Conservation (phyloP, 352 stramenopile species). For the Pythium insidiosum region DNA sequence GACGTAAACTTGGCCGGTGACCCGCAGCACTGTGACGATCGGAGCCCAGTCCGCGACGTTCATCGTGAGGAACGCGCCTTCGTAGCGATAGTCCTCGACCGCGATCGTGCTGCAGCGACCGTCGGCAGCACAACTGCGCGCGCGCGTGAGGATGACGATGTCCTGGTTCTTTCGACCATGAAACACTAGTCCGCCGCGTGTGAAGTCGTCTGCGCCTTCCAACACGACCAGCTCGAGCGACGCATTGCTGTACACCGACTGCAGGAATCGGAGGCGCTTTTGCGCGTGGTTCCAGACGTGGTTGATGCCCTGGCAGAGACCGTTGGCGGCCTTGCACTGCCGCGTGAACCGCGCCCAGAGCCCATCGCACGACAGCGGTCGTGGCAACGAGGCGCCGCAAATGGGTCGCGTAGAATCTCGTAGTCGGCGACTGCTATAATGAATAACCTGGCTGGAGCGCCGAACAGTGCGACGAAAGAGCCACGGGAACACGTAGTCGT, state of each 20-base stretch:
- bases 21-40: slow-evolving; percentile 15
- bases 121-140: slow-evolving; percentile 5
- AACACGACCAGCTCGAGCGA: slow-evolving; percentile 2
- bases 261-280: neutral
- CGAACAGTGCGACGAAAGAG: slow-evolving; percentile 22
- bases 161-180: slow-evolving; percentile 1
- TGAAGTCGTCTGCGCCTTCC: slow-evolving; percentile 7
- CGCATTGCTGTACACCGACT: neutral
- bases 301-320: neutral
- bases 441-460: slow-evolving; percentile 23
- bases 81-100: slow-evolving; percentile 37
- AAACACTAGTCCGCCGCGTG: neutral
- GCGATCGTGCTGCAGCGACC: slow-evolving; percentile 22
- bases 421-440: slow-evolving; percentile 25
- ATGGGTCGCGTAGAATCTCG: slow-evolving; percentile 1
- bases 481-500: slow-evolving; percentile 27
- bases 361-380: neutral
- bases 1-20: slow-evolving; percentile 29
- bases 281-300: slow-evolving; percentile 3
- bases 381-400: slow-evolving; percentile 12
- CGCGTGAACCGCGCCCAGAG: neutral
- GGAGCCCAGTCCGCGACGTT: slow-evolving; percentile 22
- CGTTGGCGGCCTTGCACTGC: neutral
- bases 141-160: slow-evolving; percentile 2
- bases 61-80: slow-evolving; percentile 15